Conservation (phyloP, 345 rosid genomes). For the Hibiscus mutabilis region DNA sequence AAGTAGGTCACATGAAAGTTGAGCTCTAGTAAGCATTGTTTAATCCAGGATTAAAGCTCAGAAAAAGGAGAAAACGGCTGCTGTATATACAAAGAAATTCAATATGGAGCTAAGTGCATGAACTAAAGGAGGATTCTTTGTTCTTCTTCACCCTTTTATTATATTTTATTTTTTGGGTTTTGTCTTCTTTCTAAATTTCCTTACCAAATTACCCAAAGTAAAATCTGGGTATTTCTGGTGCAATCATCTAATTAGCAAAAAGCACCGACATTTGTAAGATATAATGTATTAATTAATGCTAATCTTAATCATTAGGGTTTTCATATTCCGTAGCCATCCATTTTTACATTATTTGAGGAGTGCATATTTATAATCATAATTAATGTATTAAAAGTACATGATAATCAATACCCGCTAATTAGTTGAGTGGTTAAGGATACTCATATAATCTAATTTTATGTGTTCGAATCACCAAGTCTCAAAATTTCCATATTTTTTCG, state of each 20-base stretch:
- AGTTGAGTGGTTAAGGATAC: too few species aligned
- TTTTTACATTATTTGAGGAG: too few species aligned
- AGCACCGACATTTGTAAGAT: conserved; percentile 35
- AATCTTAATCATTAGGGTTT: neutral
- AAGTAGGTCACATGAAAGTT: conserved; percentile 44
- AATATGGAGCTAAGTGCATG: conserved; percentile 26
- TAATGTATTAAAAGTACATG: too few species aligned
- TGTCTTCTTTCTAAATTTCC: conserved; percentile 20
- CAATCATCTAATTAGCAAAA: conserved; percentile 14
- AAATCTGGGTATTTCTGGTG: conserved; percentile 24
- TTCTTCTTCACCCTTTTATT: neutral
- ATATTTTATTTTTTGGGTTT: neutral
- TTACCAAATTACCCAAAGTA: conserved; percentile 24
- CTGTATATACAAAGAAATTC: conserved; percentile 45
- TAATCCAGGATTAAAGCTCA: conserved; percentile 21
- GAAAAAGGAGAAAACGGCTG: neutral
- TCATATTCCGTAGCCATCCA: neutral
- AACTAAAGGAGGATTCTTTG: neutral
- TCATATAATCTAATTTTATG: too few species aligned
- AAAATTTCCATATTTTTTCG: too few species aligned
- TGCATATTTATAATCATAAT: too few species aligned
- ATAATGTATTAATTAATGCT: neutral
- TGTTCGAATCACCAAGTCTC: too few species aligned
- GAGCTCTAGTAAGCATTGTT: conserved; percentile 44
- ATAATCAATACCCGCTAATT: too few species aligned